A percentile compares a stretch with the other conserved stretches of the same genome.
These are phyloP conservation scores for Plenodomus lindquistii DNA, from an alignment of 2,329 filamentous ascomycete species.

Conservation along the genomic window DNA sequence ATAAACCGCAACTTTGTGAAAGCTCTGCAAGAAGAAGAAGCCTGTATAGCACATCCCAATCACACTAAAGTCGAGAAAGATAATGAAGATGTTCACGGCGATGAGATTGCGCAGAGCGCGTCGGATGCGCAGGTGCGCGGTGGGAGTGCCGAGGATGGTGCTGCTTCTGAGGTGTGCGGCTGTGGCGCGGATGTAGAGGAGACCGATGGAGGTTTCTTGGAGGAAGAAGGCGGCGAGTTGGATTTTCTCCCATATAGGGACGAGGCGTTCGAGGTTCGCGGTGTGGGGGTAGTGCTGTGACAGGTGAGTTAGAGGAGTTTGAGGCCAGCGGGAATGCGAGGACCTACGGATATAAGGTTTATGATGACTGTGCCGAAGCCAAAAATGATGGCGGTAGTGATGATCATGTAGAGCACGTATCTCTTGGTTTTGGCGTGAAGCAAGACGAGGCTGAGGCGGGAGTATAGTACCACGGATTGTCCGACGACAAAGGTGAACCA, in stretches of 20 bases:
- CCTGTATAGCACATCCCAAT: conserved; percentile 45
- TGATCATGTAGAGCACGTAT: conserved; percentile 58
- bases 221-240: conserved; percentile 47
- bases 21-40: conserved; percentile 44
- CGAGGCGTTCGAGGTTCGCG: conserved; percentile 8
- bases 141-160: conserved; percentile 17
- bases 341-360: conserved; percentile 52
- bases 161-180: conserved; percentile 45
- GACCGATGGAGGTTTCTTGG: conserved; percentile 43
- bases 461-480: conserved; percentile 64
- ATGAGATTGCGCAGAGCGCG: conserved; percentile 40
- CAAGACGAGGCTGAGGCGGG: conserved; percentile 62
- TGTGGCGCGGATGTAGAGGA: conserved; percentile 57
- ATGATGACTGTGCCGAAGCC: conserved; percentile 59
- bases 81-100: conserved; percentile 45
- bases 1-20: conserved; percentile 47
- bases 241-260: conserved; percentile 42
- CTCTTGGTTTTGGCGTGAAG: not conserved
- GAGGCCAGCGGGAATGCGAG: not conserved
- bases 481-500: conserved; percentile 63
- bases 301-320: conserved; percentile 6
- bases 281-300: conserved; percentile 16
- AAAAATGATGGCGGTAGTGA: conserved; percentile 56
- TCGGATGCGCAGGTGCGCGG: conserved; percentile 7
- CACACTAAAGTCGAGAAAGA: conserved; percentile 45